Base-by-base conservation (phyloP, 306 rosid genomes). In the Echinosophora koreensis region DNA sequence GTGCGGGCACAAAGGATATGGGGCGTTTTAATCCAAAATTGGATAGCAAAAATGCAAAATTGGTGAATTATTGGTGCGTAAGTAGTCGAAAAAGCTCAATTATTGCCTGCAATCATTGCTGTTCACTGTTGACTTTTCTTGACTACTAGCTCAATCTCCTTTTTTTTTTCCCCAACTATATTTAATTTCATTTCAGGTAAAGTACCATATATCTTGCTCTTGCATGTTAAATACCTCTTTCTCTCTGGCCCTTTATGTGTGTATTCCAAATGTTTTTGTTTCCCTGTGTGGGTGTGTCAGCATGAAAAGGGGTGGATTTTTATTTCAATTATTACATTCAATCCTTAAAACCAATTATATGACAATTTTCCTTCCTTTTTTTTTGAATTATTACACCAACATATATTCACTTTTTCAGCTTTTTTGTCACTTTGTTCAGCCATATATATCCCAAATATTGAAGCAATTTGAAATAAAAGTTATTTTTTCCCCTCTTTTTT, bases 51-150 rank as follows among this genome's bases (percentile, higher is more conserved):
- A n/a, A n/a, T n/a, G n/a, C n/a, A n/a, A 22, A 22, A 22, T 22
- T 1, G 76, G 39, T 73, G 83, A 82, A 84, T 86, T 88, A 90
- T 90, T 88, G 89, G 78, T 75, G 86, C 3, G 51, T 62, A 7
- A 71, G 84, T 47, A 41, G 81, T 78, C 34, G 77, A 68, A 78
- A 79, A 66, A 79, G 22, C 87, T 90, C 94, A 88, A 90, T 90
- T 87, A 90, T 90, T 90, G 92, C 77, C 75, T 82, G 69, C 94
- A 86, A 90, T 90, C 78, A 90, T 90, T 90, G 92, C 59, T 72
- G 52, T 35, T 69, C 82, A 22, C 90, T 84, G 84, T 90, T 82
- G 77, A 73, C 79, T 83, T 73, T 46, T 39, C 50, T 72, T 87
- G 85, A 61, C 83, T 66, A 66, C 63, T 65, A 17, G 34, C 63